These are phyloP conservation scores for Monascus ruber DNA, from an alignment of 2,329 filamentous ascomycete species.

Conservation along the genomic window DNA sequence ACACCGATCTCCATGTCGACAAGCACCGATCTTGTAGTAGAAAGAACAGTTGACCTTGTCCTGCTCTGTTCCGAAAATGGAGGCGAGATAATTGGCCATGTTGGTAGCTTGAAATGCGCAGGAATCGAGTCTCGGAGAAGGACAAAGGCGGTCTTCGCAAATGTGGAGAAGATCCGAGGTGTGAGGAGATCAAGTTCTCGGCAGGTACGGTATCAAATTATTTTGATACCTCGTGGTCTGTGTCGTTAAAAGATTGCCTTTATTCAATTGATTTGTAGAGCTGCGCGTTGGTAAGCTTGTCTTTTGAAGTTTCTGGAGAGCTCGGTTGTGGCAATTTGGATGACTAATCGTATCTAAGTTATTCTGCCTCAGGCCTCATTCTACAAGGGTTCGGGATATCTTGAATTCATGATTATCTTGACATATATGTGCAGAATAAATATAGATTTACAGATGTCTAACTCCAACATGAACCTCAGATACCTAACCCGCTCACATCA, in stretches of 20 bases:
- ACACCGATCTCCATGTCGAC: conserved; percentile 95
- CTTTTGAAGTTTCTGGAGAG: conserved; percentile 26
- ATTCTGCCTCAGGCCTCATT: conserved; percentile 3
- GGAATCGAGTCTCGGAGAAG: too few relatives aligned
- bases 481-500: conserved; percentile 44
- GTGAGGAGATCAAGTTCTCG: too few relatives aligned
- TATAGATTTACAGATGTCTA: too few relatives aligned
- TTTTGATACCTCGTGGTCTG: too few relatives aligned
- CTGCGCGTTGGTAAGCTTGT: neutral
- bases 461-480: conserved; percentile 8
- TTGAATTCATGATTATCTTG: neutral
- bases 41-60: conserved; percentile 99
- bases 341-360: conserved; percentile 14
- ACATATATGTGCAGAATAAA: neutral
- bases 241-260: too few relatives aligned
- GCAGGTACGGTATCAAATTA: too few relatives aligned
- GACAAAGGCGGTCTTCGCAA: too few relatives aligned
- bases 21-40: conserved; percentile 99
- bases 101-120: conserved; percentile 6
- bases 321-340: conserved; percentile 10
- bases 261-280: too few relatives aligned
- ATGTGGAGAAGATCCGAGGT: too few relatives aligned
- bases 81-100: conserved; percentile 98
- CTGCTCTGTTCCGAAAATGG: conserved; percentile 98
- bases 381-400: conserved; percentile 7